phyloP scores from a whole-genome alignment of 495 filamentous ascomycete genomes.

The Penicillium flavigenum region DNA sequence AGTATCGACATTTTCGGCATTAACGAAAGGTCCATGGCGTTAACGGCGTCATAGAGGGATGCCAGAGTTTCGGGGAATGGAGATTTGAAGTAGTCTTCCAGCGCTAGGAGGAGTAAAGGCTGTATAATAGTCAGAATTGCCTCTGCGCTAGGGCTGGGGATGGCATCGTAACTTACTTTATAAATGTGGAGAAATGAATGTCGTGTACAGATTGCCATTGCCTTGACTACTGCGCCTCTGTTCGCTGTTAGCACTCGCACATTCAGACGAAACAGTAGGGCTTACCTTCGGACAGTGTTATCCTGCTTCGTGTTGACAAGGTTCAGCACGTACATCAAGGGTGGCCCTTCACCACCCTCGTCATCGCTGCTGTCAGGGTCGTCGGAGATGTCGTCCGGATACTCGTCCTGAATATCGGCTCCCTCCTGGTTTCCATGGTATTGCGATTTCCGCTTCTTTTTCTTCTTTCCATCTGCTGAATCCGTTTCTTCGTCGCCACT shows the following conservation, averaged over 20 bases:
- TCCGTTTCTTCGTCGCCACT: constrained; percentile 75
- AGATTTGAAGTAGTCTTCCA: constrained; percentile 96
- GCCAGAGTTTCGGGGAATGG: constrained; percentile 88
- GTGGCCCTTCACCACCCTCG: constrained; percentile 69
- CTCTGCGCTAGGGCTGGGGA: not conserved
- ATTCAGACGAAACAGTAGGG: constrained; percentile 1
- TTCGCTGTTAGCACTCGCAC: not conserved
- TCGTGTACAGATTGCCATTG: constrained; percentile 98
- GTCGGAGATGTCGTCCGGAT: constrained; percentile 46
- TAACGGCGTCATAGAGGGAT: constrained; percentile 85
- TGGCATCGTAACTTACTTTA: constrained; percentile 63
- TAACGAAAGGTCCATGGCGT: constrained; percentile 92
- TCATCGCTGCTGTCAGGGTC: constrained; percentile 56
- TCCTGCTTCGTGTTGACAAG: constrained; percentile 98
- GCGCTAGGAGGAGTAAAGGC: constrained; percentile 89
- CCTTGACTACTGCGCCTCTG: constrained; percentile 93
- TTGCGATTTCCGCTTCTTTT: constrained; percentile 47
- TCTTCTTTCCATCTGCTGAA: constrained; percentile 54
- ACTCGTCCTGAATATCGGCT: constrained; percentile 46
- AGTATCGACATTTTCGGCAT: constrained; percentile 84
- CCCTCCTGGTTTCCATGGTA: constrained; percentile 53
- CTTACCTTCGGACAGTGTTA: constrained; percentile 76
- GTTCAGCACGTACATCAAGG: constrained; percentile 97
- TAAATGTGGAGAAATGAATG: constrained; percentile 99
- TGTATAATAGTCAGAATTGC: constrained; percentile 37